These are phyloP conservation scores for Starmerella bombicola DNA, from an alignment of 805 yeast species.

Conservation along the genomic window DNA sequence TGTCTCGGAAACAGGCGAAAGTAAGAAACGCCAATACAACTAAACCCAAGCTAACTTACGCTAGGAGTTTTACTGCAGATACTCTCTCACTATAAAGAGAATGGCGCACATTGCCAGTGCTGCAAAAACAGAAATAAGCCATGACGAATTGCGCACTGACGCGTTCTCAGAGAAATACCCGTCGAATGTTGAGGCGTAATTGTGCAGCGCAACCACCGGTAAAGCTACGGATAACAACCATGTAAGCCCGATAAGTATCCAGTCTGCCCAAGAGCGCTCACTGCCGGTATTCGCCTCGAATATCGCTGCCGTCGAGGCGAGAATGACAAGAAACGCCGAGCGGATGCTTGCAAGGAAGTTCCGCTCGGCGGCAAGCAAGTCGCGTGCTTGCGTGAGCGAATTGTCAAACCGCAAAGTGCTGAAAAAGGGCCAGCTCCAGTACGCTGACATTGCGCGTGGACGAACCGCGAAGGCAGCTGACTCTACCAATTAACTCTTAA, in stretches of 20 bases:
- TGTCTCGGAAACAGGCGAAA: too few relatives aligned
- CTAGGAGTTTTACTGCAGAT: too few relatives aligned
- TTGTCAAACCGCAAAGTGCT: slow-evolving; percentile 23
- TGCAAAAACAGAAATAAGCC: slow-evolving; percentile 11
- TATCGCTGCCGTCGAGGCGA: slow-evolving; percentile 23
- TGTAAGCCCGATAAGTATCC: slow-evolving; percentile 19
- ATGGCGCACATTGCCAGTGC: slow-evolving; percentile 17
- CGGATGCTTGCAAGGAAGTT: slow-evolving; percentile 23
- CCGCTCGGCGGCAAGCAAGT: slow-evolving; percentile 26
- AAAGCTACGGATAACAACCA: slow-evolving; percentile 17
- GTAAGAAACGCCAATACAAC: too few relatives aligned
- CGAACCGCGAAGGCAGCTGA: too few relatives aligned
- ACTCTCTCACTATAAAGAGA: slow-evolving; percentile 13
- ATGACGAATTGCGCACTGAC: slow-evolving; percentile 16
- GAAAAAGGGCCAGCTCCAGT: slow-evolving; percentile 19
- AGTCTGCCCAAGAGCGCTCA: slow-evolving; percentile 8
- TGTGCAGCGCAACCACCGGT: slow-evolving; percentile 20
- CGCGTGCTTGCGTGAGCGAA: slow-evolving; percentile 27
- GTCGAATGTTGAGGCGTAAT: slow-evolving; percentile 21
- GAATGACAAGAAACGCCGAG: slow-evolving; percentile 20
- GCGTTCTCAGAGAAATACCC: slow-evolving; percentile 17
- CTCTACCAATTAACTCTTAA: too few relatives aligned
- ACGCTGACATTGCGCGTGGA: slow-evolving; percentile 5
- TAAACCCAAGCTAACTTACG: too few relatives aligned
- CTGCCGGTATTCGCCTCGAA: background rate